Base-by-base conservation (phyloP, 192 early-diverging fungal genomes). In the Umbelopsis isabellina region DNA sequence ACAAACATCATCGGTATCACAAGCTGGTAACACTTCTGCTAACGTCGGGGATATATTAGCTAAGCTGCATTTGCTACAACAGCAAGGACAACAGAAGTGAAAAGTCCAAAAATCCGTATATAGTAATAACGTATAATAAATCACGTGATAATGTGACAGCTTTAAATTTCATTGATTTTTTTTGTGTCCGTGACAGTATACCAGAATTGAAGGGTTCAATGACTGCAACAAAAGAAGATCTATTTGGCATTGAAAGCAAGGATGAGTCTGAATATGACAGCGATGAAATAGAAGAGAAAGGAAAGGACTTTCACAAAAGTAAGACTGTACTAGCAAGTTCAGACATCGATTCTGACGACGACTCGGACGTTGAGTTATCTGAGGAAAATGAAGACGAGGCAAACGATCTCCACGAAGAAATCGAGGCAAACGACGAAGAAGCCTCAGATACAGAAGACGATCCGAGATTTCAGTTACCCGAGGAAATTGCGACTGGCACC, bases 191-290 rank as follows among this genome's bases (percentile, higher is more conserved):
- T 18, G 51, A 12, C 27, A 23, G 2, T 35, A 25, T 7, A 61
- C 4, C 27, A 5, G 30, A 21, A 49, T 49, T 18, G 2, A 33
- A 37, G 33, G 55, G 27, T 61, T 61, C 25, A 37, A 61, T 61
- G 55, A 13, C 55, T 61, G 55, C 27, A 61, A 12, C 30, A 48
- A 71, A 71, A n/a, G 48, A 77, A 65, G 71, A 72, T 72, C 53
- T 77, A 27, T 72, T 77, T 20, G 71, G 71, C 4, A 25, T 77
- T 10, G 76, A 78, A 22, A 69, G 55, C 7, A 71, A 77, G 16
- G 49, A 51, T 18, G 49, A 70, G 15, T 49, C 58, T 23, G 46
- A 30, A 20, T 49, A 51, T 46, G 68, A 78, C 46, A 68, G 72
- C 41, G 76, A 78, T 23, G 47, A 72, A 12, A 52, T 68, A 49